Base-by-base conservation (phyloP, 2,329 filamentous ascomycete species). In the Colletotrichum euphorbiae region DNA sequence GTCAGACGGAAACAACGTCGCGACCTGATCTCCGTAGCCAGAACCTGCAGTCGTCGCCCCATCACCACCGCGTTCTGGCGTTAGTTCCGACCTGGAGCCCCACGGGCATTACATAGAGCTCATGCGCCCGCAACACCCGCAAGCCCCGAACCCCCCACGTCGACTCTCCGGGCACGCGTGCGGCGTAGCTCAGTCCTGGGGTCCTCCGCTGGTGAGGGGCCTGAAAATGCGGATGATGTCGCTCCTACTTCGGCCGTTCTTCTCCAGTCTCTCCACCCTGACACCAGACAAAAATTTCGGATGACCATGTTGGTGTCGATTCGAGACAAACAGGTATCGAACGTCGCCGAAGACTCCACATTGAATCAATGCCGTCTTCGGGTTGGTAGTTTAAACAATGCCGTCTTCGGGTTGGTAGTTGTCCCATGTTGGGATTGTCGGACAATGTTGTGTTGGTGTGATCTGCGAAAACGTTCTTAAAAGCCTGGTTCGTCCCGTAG, bases 241-340 rank as follows among this genome's bases (percentile, higher is more conserved):
- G 65, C 65, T 68, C 60, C 54, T 68, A 66, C 66, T 60, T 69
- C 66, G 66, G 66, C 48, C 61, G 54, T 65, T 69, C 31, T 43
- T 66, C 65, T 55, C 62, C 66, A 66, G 66, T 19, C 55, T 59
- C 66, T 66, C 66, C 66, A 69, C 66, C 33, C 33, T 5, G 38
- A 60, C 48, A 56, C 40, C 61, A 55, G 55, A 66, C 66, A 46
- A 55, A 40, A 55, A 33, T 55, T 60, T 55, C 19, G 40, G 42
- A 69, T 69, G 66, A 66, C 62, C 61, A 50, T 60, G 48, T 55
- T 69, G 36, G 61, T 59, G 66, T 69, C 61, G 54, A 64, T 38
- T 36, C 15, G 45, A 67, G 61, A 55, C 62, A 51, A 24, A 19
- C 46, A 24, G 31, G 55, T 54, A 43, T 43, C 42, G 33, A 60